phyloP scores from a whole-genome alignment of 202 grass and related monocot species.

The Carex arenaria region DNA sequence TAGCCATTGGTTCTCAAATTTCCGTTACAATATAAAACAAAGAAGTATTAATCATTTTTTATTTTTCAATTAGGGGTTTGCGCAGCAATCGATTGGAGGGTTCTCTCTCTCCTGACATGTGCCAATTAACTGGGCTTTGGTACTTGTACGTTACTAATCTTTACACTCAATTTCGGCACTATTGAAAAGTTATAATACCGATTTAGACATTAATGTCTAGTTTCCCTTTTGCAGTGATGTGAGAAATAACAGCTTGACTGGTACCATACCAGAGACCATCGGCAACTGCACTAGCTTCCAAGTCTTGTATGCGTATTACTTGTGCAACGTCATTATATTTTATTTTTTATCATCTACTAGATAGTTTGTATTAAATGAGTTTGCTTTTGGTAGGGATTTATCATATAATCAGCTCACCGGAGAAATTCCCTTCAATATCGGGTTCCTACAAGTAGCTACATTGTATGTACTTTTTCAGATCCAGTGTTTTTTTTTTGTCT shows the following conservation, averaged over 20 bases:
- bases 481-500: background rate
- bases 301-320: constrained; percentile 74
- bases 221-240: constrained; percentile 53
- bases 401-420: constrained; percentile 77
- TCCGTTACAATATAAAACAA: constrained; percentile 3
- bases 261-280: constrained; percentile 63
- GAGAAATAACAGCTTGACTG: constrained; percentile 89
- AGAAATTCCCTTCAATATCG: constrained; percentile 92
- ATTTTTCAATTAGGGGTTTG: constrained; percentile 45
- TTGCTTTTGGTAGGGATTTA: constrained; percentile 53
- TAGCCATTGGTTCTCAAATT: constrained; percentile 6
- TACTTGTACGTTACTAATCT: constrained; percentile 64
- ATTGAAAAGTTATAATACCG: background rate
- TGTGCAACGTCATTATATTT: constrained; percentile 11
- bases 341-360: background rate
- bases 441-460: constrained; percentile 90
- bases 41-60: constrained; percentile 16
- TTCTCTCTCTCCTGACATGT: constrained; percentile 64
- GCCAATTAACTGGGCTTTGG: constrained; percentile 90
- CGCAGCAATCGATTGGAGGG: constrained; percentile 74
- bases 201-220: background rate
- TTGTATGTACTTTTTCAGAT: constrained; percentile 39
- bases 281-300: constrained; percentile 95
- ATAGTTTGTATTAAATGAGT: background rate
- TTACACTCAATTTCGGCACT: background rate